Evolutionary conservation across 2,329 filamentous ascomycete genomes (phyloP), one percentile per base, ranked within the genome.

Genomic region (Trichoderma harzianum): DNA sequence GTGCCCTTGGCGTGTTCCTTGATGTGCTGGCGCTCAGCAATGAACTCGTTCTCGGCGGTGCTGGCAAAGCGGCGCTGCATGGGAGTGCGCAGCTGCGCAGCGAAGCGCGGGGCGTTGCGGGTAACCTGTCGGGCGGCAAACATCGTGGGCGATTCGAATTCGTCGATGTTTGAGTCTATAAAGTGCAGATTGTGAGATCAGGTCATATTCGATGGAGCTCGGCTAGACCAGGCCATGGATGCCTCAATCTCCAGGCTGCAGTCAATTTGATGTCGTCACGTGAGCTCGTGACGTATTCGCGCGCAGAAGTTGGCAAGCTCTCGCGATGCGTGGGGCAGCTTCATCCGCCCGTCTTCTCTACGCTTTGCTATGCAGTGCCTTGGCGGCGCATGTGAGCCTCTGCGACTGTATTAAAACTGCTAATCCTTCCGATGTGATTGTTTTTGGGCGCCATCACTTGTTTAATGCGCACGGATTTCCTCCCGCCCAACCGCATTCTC

Each of bases 1-100:
- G 93, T 96, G 80, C 88, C 88, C 77, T 87, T 90, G 79, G 96
- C 96, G 84, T 99, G 96, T 78, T 94, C 90, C 88, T 97, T 95
- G 81, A 97, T 93, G 79, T 92, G 93, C 82, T 90, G 87, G 82
- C 96, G 91, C 89, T 99, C 96, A 79, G 92, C 91, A 87, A 97
- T 91, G 89, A 98, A 99, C 80, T 91, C 90, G 85, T 97, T 98
- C 86, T 97, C 93, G 82, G 93, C 82, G 78, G 87, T 86, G 85
- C 88, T 91, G 81, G 90, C 91, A 79, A 93, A 87, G 78, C 91
- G 91, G 83, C 92, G 90, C 86, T 93, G 92, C 78, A 86, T 83
- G 74, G 86, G 83, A 75, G 82, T 83, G 79, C 89, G 89, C 77
- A 90, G 82, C 83, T 88, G 89, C 78, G 88, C 85, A 76, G 85